These are phyloP conservation scores for Nepenthes alata DNA, from an alignment of 179 eudicot genomes.

Conservation along the genomic window DNA sequence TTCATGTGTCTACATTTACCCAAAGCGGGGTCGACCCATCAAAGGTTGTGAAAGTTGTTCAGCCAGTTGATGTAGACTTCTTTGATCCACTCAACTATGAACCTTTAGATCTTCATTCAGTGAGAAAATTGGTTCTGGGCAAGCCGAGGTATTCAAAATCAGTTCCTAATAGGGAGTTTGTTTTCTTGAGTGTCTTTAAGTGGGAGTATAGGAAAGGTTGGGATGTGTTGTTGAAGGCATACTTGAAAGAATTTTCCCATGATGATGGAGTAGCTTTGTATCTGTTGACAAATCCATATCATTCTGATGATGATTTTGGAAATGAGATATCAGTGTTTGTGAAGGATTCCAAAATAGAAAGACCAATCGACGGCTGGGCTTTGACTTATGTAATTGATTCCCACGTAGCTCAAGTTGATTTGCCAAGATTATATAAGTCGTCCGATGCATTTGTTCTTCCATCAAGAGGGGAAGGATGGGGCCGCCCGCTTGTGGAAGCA, in stretches of 20 bases:
- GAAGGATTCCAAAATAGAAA: conserved; percentile 30
- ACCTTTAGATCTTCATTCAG: conserved; percentile 24
- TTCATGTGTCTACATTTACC: conserved; percentile 41
- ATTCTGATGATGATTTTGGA: conserved; percentile 43
- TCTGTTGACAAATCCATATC: conserved; percentile 57
- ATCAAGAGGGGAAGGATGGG: conserved; percentile 84
- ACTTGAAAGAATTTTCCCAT: conserved; percentile 38
- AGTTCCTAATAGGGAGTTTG: conserved; percentile 16
- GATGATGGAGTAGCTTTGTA: conserved; percentile 39
- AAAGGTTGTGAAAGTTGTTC: conserved; percentile 53
- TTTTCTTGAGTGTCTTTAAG: conserved; percentile 61
- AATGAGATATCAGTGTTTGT: conserved; percentile 48
- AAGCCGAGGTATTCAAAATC: not conserved
- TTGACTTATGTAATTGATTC: conserved; percentile 39
- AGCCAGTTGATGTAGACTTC: conserved; percentile 50
- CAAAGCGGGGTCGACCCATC: conserved; percentile 51
- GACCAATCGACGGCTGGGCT: conserved; percentile 52
- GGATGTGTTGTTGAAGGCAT: conserved; percentile 60
- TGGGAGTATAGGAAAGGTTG: conserved; percentile 82
- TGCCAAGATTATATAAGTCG: conserved; percentile 55
- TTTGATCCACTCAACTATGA: conserved; percentile 37
- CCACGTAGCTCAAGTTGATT: conserved; percentile 51
- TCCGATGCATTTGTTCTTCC: conserved; percentile 59
- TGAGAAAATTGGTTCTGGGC: conserved; percentile 31
- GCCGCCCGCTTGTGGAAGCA: conserved; percentile 64